Evolutionary conservation across 768 basidiomycete genomes (phyloP), one percentile per base, ranked within the genome.

Genomic region (Tricholomella constricta): DNA sequence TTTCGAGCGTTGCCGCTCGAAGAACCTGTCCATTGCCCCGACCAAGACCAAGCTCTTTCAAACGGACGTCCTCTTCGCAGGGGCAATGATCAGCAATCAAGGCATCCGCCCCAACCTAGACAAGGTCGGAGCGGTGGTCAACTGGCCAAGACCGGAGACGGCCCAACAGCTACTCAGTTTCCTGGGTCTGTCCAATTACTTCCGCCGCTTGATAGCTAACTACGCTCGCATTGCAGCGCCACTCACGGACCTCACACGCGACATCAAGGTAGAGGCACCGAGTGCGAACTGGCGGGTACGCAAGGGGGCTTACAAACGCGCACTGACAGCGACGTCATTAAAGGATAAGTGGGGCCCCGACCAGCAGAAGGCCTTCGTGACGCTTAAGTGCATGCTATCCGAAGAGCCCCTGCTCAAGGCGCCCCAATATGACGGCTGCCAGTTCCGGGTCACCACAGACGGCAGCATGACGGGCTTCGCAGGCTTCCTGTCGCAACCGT

Each of bases 111-210:
- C 70, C 2, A 70, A 77, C 53, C 57, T 62, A 1, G 40, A 61
- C 9, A 78, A 78, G 54, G 52, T 77, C 4, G 65, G 64, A 2
- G 69, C 72, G 2, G 65, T 77, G 2, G 67, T 76, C 1, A 51
- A 71, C 36, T 73, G 70, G 68, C 45, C 51, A 25, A 35, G 27
- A 38, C 75, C 74, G 1, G 19, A 46, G 12, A 57, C 68, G 19
- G 62, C 64, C 1, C 59, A 57, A 1, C 57, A 73, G 5, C 56
- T 78, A 5, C 50, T 55, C 3, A 59, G 62, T 5, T 77, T 78
- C 55, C 38, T 73, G 8, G 71, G 73, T 0, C 59, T 75, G 4
- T 69, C 67, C 3, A 61, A 65, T 6, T 68, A 69, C 51, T 77
- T 73, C 53, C 58, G 70, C 0, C 37, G 60, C 7, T 46, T 74